Conservation (phyloP, 176 grass and related monocot species). For the Triticum timopheevii region DNA sequence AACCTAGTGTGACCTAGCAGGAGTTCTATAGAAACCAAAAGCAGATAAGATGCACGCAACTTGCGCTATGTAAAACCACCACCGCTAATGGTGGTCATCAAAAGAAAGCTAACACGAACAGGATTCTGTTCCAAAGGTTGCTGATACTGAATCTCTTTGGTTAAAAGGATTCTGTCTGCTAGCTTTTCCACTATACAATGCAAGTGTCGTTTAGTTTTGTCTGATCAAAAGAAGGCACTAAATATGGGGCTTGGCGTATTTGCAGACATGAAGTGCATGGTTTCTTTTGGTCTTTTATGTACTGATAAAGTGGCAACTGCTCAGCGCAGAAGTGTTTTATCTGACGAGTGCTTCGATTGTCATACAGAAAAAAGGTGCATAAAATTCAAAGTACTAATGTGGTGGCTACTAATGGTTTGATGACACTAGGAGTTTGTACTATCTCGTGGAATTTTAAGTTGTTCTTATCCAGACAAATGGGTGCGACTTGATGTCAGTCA, state of each 20-base stretch:
- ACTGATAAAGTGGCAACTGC: constrained; percentile 13
- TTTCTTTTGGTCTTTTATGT: constrained; percentile 23
- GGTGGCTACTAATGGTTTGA: constrained; percentile 27
- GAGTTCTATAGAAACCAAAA: constrained; percentile 24
- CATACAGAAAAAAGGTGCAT: neutral
- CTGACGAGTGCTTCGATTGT: neutral
- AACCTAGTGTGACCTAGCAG: constrained; percentile 22
- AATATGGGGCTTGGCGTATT: constrained; percentile 13
- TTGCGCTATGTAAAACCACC: neutral
- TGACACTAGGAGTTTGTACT: constrained; percentile 6
- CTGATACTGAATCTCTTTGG: constrained; percentile 28
- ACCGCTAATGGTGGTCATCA: constrained; percentile 20
- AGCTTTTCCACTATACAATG: constrained; percentile 22
- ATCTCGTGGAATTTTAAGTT: neutral
- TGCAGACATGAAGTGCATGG: constrained; percentile 2
- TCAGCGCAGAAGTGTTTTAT: neutral
- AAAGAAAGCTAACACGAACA: constrained; percentile 29
- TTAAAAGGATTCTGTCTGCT: constrained; percentile 20
- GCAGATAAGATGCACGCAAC: neutral
- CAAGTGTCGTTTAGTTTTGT: neutral
- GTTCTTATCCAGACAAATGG: constrained; percentile 3
- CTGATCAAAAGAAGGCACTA: neutral
- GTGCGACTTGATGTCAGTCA: constrained; percentile 34
- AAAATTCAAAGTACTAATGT: neutral
- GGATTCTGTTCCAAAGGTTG: constrained; percentile 29